Evolutionary conservation across 2,329 filamentous ascomycete genomes (phyloP).

Genomic region (Ophiocordyceps sinensis): DNA sequence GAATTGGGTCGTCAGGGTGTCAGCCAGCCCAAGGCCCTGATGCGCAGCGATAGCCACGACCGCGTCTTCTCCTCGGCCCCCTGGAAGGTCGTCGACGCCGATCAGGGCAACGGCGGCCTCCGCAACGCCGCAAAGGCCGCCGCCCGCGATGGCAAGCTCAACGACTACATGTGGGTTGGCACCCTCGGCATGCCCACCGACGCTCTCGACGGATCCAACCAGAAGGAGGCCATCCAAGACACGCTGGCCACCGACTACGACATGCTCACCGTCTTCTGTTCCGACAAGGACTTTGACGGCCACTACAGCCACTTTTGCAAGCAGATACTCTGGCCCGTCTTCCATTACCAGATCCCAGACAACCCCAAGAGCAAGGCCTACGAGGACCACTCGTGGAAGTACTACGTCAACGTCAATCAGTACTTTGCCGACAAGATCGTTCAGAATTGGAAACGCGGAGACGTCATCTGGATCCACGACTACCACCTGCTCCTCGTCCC

Average conservation of each 20-base stretch:
- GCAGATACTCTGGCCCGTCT: slow-evolving; percentile 92
- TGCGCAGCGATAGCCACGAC: slow-evolving; percentile 50
- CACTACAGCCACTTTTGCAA: slow-evolving; percentile 97
- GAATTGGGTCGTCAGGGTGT: slow-evolving; percentile 43
- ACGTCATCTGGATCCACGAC: slow-evolving; percentile 90
- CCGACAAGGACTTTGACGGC: slow-evolving; percentile 84
- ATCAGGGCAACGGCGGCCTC: slow-evolving; percentile 86
- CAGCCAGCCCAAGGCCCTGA: slow-evolving; percentile 35
- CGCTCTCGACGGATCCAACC: slow-evolving; percentile 55
- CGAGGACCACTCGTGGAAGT: slow-evolving; percentile 91
- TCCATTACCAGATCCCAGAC: slow-evolving; percentile 96
- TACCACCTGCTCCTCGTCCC: slow-evolving; percentile 88
- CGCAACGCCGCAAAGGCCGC: slow-evolving; percentile 78
- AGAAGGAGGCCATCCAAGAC: slow-evolving; percentile 73
- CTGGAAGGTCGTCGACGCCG: slow-evolving; percentile 72
- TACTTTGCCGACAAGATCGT: slow-evolving; percentile 85
- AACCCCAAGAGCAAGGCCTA: slow-evolving; percentile 98
- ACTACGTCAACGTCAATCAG: slow-evolving; percentile 84
- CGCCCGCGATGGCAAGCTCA: slow-evolving; percentile 50
- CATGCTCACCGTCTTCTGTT: slow-evolving; percentile 71
- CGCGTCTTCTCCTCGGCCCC: slow-evolving; percentile 60
- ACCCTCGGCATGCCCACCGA: slow-evolving; percentile 92
- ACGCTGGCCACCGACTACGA: slow-evolving; percentile 67
- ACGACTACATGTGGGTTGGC: slow-evolving; percentile 79
- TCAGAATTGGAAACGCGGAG: slow-evolving; percentile 83